A percentile compares a stretch with the other conserved stretches of the same genome.
These are phyloP conservation scores for Fusarium agapanthi DNA, from an alignment of 2,329 filamentous ascomycete species.

Conservation along the genomic window DNA sequence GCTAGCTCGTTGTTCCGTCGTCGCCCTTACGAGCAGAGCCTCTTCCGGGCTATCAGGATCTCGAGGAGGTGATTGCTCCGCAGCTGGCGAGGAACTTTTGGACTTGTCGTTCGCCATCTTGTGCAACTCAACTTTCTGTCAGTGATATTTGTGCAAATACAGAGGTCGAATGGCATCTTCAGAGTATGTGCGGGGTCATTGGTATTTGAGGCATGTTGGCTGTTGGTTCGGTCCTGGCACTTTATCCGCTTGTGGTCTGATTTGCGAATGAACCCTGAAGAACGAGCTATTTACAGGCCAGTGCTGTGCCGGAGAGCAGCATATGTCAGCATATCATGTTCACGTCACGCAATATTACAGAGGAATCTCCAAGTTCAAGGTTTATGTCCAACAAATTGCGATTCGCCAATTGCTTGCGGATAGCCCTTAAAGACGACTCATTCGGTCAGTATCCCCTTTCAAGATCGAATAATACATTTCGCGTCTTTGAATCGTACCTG, in stretches of 20 bases:
- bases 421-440: background rate
- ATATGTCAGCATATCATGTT: background rate
- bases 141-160: fast-evolving
- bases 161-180: no score
- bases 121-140: fast-evolving
- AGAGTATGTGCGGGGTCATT: background rate
- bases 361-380: background rate
- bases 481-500: background rate
- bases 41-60: background rate
- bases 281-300: background rate
- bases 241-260: background rate
- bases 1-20: background rate
- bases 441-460: fast-evolving
- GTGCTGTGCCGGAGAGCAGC: background rate
- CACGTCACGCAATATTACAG: background rate
- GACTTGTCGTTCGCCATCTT: background rate
- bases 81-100: background rate
- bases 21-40: background rate
- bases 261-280: background rate
- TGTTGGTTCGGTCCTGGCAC: background rate
- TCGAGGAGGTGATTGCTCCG: background rate
- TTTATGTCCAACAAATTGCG: fast-evolving
- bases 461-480: background rate
- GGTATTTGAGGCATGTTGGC: background rate
- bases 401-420: background rate